Conservation (phyloP, 2,329 filamentous ascomycete species). For the Ophiocordyceps robertsii region DNA sequence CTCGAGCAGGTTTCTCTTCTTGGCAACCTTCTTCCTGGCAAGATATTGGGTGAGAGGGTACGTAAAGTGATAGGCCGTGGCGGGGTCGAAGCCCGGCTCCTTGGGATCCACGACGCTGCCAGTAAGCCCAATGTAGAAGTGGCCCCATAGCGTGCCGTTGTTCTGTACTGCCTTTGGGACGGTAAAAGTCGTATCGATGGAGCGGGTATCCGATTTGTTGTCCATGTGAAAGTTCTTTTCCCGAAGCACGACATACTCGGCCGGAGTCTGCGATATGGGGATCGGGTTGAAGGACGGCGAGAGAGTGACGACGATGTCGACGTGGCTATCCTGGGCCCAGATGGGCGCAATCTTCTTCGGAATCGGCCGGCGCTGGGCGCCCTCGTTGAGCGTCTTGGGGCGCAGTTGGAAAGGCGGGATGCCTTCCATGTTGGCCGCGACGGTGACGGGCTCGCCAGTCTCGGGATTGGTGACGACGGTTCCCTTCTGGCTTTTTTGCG, state of each 20-base stretch:
- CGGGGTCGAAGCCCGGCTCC: conserved; percentile 55
- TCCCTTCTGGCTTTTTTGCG: conserved; percentile 31
- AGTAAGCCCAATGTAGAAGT: conserved; percentile 75
- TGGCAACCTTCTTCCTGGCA: conserved; percentile 76
- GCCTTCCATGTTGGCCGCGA: conserved; percentile 37
- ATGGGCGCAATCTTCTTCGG: conserved; percentile 71
- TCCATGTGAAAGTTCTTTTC: conserved; percentile 72
- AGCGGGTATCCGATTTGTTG: conserved; percentile 65
- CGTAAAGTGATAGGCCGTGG: conserved; percentile 69
- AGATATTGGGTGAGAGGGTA: conserved; percentile 83
- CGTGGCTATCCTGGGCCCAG: conserved; percentile 64
- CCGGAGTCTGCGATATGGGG: conserved; percentile 49
- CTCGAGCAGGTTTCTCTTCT: conserved; percentile 77
- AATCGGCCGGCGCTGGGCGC: conserved; percentile 48
- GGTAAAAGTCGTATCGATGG: conserved; percentile 61
- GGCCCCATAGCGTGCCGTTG: conserved; percentile 88
- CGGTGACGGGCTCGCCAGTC: conserved; percentile 36
- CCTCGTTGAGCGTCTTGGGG: conserved; percentile 45
- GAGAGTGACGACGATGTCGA: conserved; percentile 79
- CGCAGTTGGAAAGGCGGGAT: conserved; percentile 55
- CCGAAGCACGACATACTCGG: conserved; percentile 59
- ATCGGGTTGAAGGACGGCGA: conserved; percentile 60
- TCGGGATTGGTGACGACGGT: conserved; percentile 33
- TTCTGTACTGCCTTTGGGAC: conserved; percentile 73
- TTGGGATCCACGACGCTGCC: conserved; percentile 68